These are phyloP conservation scores for Zychaea mexicana DNA, from an alignment of 371 early-diverging fungal genomes.

Conservation along the genomic window DNA sequence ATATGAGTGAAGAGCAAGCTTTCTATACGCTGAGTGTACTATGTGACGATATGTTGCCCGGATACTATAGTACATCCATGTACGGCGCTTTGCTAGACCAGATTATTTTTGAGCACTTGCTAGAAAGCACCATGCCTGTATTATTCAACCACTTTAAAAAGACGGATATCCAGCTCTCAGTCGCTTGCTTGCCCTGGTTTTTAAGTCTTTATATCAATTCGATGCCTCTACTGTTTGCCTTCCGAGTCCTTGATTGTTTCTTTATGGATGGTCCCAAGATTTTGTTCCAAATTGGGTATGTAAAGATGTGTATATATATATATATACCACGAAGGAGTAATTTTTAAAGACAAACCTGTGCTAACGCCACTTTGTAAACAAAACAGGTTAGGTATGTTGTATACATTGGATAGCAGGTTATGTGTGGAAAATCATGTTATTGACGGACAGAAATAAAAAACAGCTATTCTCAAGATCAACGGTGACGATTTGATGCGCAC, in stretches of 20 bases:
- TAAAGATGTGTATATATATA: not conserved
- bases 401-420: not conserved
- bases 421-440: not conserved
- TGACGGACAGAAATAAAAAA: not conserved
- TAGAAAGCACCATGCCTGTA: constrained; percentile 77
- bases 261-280: constrained; percentile 94
- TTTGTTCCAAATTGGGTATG: constrained; percentile 89
- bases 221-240: constrained; percentile 86
- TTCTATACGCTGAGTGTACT: constrained; percentile 92
- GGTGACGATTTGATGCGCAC: constrained; percentile 84
- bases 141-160: constrained; percentile 80
- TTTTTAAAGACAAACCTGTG: too few relatives aligned
- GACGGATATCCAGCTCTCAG: constrained; percentile 91
- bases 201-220: constrained; percentile 93
- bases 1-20: constrained; percentile 95
- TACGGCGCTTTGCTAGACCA: constrained; percentile 96
- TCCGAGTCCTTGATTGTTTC: constrained; percentile 92
- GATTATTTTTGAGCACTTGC: constrained; percentile 88
- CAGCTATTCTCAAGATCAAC: constrained; percentile 89
- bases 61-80: constrained; percentile 97
- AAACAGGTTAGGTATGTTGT: constrained; percentile 72
- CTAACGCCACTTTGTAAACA: too few relatives aligned
- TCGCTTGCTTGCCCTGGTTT: constrained; percentile 97
- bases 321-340: too few relatives aligned
- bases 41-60: constrained; percentile 90